Evolutionary conservation across 202 grass and related monocot genomes (phyloP).

Genomic region (Sporobolus alterniflorus): DNA sequence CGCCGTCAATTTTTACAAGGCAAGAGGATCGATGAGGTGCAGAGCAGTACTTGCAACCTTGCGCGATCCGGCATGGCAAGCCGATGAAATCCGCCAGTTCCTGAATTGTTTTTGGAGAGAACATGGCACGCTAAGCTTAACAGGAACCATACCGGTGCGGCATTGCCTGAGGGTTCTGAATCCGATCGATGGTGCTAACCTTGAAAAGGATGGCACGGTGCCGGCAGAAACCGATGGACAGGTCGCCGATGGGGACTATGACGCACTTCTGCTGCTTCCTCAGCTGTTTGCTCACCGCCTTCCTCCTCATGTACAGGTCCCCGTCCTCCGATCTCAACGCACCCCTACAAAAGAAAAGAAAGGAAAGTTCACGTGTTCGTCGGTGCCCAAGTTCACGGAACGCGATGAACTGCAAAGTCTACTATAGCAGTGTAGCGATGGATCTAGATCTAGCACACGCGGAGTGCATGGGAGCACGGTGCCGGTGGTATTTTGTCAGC

Average conservation of each 20-base stretch:
- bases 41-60: conserved; percentile 94
- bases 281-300: conserved; percentile 76
- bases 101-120: conserved; percentile 42
- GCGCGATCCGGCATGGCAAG: conserved; percentile 86
- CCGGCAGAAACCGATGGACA: conserved; percentile 85
- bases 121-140: neutral
- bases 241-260: conserved; percentile 75
- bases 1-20: conserved; percentile 68
- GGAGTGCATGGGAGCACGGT: neutral
- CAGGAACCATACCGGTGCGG: neutral
- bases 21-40: conserved; percentile 83
- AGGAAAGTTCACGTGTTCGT: conserved; percentile 17
- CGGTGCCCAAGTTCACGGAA: conserved; percentile 21
- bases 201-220: conserved; percentile 96
- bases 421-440: neutral
- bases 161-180: neutral
- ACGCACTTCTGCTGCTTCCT: conserved; percentile 61
- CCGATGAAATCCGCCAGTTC: conserved; percentile 77
- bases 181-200: conserved; percentile 26
- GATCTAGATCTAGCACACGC: neutral
- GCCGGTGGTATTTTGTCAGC: conserved; percentile 8
- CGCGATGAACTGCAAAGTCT: neutral
- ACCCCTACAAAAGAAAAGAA: conserved; percentile 52
- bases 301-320: conserved; percentile 80
- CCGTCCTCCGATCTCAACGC: conserved; percentile 73